Evolutionary conservation across 192 early-diverging fungal species (phyloP), one percentile per base, ranked within the genome.

Genomic region (Chytriomyces sp.): DNA sequence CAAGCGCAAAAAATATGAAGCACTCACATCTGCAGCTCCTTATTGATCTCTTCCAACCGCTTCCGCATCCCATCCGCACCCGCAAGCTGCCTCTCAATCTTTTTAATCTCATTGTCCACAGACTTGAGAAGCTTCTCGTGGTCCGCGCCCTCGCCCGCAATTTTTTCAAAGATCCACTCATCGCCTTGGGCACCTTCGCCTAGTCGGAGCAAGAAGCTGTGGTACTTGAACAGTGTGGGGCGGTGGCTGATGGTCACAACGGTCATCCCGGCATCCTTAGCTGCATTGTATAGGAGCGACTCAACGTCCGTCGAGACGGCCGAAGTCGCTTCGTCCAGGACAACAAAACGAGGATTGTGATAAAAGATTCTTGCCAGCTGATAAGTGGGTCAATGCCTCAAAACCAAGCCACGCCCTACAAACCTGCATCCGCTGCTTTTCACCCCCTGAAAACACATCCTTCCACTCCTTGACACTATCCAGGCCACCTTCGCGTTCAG

Each of bases 361-460:
- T 98, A 99, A 81, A 96, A 98, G 55, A 98, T 80, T 38, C 98
- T 82, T 5, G 96, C 96, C 92, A 98, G 95, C 28, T 93, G 91
- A 71, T 95, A 90, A 75, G 32, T 49, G 2, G 1, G 72, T 54
- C 39, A 77, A 41, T 38, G 49, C 74, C 39, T 70, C 62, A 7
- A 49, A 44, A 56, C 57, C 54, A 38, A n/a, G n/a, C 5, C 80
- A 77, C 37, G 74, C 39, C 63, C 74, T 61, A 8, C 76, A 66
- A 22, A 81, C 49, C 30, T 77, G 77, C 54, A 80, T 60, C 14
- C 79, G 54, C 63, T 83, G 80, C 66, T 81, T 82, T 75, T 99
- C 96, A 59, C 98, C 98, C 62, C 96, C 98, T 22, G 94, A 91
- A 25, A 99, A 84, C 22, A 93, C 94, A 76, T 95, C 91, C 60